Conservation (phyloP, 2,329 filamentous ascomycete species). For the Stromatinia cepivora region DNA sequence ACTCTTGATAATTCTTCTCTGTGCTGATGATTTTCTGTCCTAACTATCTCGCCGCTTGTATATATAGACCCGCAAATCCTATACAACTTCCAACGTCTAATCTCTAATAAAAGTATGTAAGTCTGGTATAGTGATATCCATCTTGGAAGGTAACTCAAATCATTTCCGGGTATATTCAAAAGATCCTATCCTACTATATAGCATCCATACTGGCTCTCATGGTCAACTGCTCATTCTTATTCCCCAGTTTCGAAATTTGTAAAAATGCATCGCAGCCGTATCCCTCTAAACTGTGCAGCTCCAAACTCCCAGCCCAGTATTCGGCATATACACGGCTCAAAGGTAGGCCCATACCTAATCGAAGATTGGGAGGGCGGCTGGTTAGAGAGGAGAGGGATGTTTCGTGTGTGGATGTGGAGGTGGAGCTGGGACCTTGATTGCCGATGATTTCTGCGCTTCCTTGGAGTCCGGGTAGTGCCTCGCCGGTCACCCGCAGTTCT, state of each 20-base stretch:
- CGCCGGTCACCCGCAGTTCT: conserved; percentile 63
- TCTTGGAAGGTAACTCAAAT: neutral
- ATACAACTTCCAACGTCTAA: neutral
- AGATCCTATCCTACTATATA: conserved; percentile 44
- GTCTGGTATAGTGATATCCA: neutral
- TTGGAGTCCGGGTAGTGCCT: conserved; percentile 5
- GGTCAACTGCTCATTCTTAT: conserved; percentile 94
- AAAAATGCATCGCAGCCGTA: conserved; percentile 96
- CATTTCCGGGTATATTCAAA: conserved; percentile 13
- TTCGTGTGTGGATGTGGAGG: conserved; percentile 30
- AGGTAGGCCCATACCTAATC: conserved; percentile 88
- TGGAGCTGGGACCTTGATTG: conserved; percentile 8
- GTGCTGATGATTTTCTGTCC: neutral
- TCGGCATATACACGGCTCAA: conserved; percentile 94
- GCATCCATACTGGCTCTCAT: conserved; percentile 77
- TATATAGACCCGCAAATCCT: neutral
- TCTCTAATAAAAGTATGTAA: neutral
- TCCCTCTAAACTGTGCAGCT: conserved; percentile 89
- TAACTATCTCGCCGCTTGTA: neutral
- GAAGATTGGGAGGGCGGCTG: conserved; percentile 78
- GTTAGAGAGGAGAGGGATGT: conserved; percentile 75
- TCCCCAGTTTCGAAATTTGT: conserved; percentile 93
- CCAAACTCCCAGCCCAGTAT: conserved; percentile 93
- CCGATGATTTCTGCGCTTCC: conserved; percentile 37
- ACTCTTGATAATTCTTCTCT: neutral